phyloP scores from a whole-genome alignment of 306 rosid genomes.

The Coriaria nepalensis region DNA sequence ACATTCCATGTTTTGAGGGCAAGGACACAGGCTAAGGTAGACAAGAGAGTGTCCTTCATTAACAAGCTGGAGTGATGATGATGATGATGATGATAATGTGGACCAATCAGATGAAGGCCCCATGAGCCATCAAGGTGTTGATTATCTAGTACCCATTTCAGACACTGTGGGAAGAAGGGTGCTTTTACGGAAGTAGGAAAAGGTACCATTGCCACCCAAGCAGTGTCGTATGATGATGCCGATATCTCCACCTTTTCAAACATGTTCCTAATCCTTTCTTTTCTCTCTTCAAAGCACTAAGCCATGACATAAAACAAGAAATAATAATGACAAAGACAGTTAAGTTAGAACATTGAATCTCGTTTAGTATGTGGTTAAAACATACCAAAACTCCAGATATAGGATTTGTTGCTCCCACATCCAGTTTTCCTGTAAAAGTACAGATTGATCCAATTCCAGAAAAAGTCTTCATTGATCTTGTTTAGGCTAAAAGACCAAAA shows the following conservation, averaged over 20 bases:
- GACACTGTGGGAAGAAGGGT: conserved; percentile 64
- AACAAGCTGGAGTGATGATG: conserved; percentile 24
- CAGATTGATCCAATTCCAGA: no score
- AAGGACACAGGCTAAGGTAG: conserved; percentile 57
- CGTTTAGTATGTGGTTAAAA: background rate
- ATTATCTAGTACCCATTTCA: conserved; percentile 58
- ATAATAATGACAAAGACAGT: background rate
- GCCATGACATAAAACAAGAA: conserved; percentile 2
- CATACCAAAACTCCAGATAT: conserved; percentile 20
- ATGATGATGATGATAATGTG: conserved; percentile 10
- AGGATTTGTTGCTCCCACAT: conserved; percentile 8
- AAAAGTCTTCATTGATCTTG: no score
- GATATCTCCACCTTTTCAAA: conserved; percentile 59
- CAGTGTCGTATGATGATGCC: conserved; percentile 72
- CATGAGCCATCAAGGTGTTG: conserved; percentile 77
- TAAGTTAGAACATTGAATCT: no score
- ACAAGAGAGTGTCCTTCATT: conserved; percentile 52
- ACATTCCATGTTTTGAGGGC: conserved; percentile 57
- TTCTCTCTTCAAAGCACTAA: conserved; percentile 44
- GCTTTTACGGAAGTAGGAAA: conserved; percentile 30
- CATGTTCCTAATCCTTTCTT: conserved; percentile 46
- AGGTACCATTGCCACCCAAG: conserved; percentile 90
- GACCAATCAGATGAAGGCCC: no score
- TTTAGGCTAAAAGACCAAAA: no score
- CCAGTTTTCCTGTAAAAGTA: background rate